Conservation (phyloP, 2,329 filamentous ascomycete species). For the Cladophialophora immunda region DNA sequence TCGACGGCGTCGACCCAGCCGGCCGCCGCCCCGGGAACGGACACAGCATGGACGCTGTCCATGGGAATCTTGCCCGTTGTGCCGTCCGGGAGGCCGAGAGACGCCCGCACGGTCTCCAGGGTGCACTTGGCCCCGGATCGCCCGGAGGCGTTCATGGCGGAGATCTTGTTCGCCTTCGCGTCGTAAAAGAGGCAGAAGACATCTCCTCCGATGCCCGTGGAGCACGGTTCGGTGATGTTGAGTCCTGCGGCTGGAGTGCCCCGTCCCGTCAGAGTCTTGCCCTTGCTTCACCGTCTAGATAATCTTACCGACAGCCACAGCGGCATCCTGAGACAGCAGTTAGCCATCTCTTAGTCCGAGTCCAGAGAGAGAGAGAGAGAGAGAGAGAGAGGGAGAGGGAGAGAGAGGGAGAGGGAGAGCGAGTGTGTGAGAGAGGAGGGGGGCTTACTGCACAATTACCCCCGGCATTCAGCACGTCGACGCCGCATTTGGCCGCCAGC, state of each 20-base stretch:
- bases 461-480: conserved; percentile 82
- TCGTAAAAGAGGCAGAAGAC: conserved; percentile 96
- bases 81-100: conserved; percentile 72
- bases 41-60: conserved; percentile 79
- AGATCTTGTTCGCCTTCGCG: conserved; percentile 80
- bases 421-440: no score
- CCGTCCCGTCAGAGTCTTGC: conserved; percentile 14
- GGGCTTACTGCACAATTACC: conserved; percentile 83
- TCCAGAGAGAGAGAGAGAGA: no score
- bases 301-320: conserved; percentile 90
- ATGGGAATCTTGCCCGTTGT: conserved; percentile 73
- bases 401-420: no score
- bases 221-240: conserved; percentile 91
- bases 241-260: conserved; percentile 91
- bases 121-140: conserved; percentile 75
- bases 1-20: conserved; percentile 92
- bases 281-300: no score
- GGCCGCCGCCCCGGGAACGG: conserved; percentile 87
- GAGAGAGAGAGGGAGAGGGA: no score
- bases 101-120: conserved; percentile 73
- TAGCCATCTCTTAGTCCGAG: no score
- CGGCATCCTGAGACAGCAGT: conserved; percentile 75
- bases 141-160: conserved; percentile 92
- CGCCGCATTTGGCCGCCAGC: conserved; percentile 84
- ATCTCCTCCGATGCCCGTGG: conserved; percentile 94